Percentiles rank a stretch among this genome's conserved stretches.
Conservation (phyloP, 371 early-diverging fungal genomes). For the Thermomucor indicae-seudaticae region DNA sequence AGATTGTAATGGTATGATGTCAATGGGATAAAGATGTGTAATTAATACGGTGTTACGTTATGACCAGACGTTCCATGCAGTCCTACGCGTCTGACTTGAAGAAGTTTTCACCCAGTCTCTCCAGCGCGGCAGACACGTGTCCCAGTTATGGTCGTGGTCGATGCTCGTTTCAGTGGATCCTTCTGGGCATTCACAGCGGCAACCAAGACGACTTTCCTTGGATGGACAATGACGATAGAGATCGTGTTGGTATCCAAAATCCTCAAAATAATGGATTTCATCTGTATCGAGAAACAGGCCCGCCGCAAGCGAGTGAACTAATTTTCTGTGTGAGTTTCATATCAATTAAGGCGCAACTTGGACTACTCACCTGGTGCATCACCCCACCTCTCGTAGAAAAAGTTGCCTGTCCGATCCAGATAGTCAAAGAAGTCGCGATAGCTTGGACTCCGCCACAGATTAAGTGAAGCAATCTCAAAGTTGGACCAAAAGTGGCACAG, state of each 20-base stretch:
- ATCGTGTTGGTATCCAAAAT: slow-evolving; percentile 83
- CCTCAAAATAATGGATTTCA: slow-evolving; percentile 91
- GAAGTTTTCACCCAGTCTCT: slow-evolving; percentile 25
- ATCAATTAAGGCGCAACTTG: neutral
- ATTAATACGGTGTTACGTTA: neutral
- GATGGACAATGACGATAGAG: slow-evolving; percentile 70
- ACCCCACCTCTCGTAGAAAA: slow-evolving; percentile 71
- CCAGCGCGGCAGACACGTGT: slow-evolving; percentile 45
- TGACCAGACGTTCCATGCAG: slow-evolving; percentile 14
- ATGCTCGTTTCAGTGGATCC: slow-evolving; percentile 36
- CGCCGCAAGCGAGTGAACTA: slow-evolving; percentile 88
- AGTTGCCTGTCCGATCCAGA: slow-evolving; percentile 61
- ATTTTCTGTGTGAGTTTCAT: neutral
- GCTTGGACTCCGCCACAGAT: slow-evolving; percentile 67
- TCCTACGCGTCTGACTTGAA: slow-evolving; percentile 11
- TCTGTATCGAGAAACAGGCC: slow-evolving; percentile 77
- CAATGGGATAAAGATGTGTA: neutral
- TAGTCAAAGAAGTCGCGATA: slow-evolving; percentile 62
- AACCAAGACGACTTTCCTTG: slow-evolving; percentile 28
- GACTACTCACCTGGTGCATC: slow-evolving; percentile 58
- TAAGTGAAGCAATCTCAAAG: slow-evolving; percentile 87
- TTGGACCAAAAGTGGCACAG: slow-evolving; percentile 91
- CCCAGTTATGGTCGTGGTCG: slow-evolving; percentile 39
- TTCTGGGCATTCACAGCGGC: slow-evolving; percentile 42
- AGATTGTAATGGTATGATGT: too few relatives aligned